Conservation (phyloP, 2,329 filamentous ascomycete genomes). For the Colletotrichum costaricense region DNA sequence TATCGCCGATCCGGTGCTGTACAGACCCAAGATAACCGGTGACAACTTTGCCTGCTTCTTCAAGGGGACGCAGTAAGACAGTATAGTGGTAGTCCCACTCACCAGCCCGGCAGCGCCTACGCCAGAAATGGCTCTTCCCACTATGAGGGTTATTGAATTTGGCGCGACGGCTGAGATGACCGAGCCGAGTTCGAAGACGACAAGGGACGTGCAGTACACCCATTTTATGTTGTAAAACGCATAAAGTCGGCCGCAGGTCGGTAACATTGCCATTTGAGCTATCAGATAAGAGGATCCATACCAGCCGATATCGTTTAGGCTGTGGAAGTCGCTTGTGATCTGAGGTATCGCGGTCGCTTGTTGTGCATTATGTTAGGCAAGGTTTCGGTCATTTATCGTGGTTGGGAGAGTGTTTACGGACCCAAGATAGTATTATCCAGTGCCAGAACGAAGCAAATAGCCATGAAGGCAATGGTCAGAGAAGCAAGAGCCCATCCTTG, state of each 20-base stretch:
- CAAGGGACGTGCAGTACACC: conserved; percentile 40
- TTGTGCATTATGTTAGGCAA: too few relatives aligned
- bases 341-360: conserved; percentile 41
- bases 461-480: too few relatives aligned
- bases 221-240: conserved; percentile 46
- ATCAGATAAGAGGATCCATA: conserved; percentile 45
- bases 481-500: too few relatives aligned
- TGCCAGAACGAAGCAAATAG: too few relatives aligned
- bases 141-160: conserved; percentile 32
- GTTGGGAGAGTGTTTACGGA: too few relatives aligned
- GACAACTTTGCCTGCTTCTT: too few relatives aligned
- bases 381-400: too few relatives aligned
- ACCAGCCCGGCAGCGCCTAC: neutral
- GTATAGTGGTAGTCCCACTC: too few relatives aligned
- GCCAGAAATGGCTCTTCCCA: conserved; percentile 34
- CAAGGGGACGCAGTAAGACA: neutral
- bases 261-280: conserved; percentile 40
- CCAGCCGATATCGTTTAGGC: conserved; percentile 49
- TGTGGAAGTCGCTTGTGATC: conserved; percentile 45
- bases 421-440: too few relatives aligned
- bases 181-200: conserved; percentile 42
- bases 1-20: too few relatives aligned
- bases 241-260: conserved; percentile 45
- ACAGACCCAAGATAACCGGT: too few relatives aligned
- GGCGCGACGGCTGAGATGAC: conserved; percentile 39